Evolutionary conservation across 345 rosid species (phyloP).

Genomic region (Sonneratia alba): DNA sequence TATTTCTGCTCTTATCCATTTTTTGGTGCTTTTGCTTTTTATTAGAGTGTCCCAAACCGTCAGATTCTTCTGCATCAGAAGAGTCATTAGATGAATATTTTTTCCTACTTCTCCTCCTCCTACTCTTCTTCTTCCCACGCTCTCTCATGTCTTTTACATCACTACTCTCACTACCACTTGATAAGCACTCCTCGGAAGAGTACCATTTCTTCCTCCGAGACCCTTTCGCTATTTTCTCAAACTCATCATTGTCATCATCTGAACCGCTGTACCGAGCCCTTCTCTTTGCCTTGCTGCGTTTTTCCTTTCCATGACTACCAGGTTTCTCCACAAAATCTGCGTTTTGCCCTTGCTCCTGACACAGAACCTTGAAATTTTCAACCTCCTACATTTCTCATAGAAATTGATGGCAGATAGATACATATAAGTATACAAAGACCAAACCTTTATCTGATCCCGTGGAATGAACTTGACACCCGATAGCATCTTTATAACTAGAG

Average conservation of each 20-base stretch:
- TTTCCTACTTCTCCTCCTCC: slow-evolving; percentile 20
- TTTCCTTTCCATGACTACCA: slow-evolving; percentile 22
- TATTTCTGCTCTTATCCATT: slow-evolving; percentile 5
- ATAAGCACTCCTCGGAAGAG: slow-evolving; percentile 41
- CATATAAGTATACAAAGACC: background rate
- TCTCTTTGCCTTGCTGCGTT: slow-evolving; percentile 25
- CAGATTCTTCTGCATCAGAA: slow-evolving; percentile 17
- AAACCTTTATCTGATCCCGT: slow-evolving; percentile 45
- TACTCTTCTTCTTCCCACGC: slow-evolving; percentile 21
- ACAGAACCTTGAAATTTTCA: slow-evolving; percentile 1
- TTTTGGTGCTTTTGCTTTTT: slow-evolving; percentile 17
- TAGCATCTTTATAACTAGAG: slow-evolving; percentile 32
- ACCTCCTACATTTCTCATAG: background rate
- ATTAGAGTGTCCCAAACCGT: slow-evolving; percentile 12
- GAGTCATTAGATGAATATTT: slow-evolving; percentile 18
- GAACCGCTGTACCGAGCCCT: slow-evolving; percentile 19
- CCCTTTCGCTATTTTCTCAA: slow-evolving; percentile 29
- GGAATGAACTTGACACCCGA: slow-evolving; percentile 68
- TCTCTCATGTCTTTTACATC: slow-evolving; percentile 14
- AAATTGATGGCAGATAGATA: background rate
- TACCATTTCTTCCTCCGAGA: slow-evolving; percentile 59
- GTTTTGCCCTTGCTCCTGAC: slow-evolving; percentile 30
- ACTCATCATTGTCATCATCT: slow-evolving; percentile 47
- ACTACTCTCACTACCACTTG: slow-evolving; percentile 13
- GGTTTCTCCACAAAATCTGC: slow-evolving; percentile 24